Base-by-base conservation (phyloP, 345 rosid genomes). In the Citrus medica region DNA sequence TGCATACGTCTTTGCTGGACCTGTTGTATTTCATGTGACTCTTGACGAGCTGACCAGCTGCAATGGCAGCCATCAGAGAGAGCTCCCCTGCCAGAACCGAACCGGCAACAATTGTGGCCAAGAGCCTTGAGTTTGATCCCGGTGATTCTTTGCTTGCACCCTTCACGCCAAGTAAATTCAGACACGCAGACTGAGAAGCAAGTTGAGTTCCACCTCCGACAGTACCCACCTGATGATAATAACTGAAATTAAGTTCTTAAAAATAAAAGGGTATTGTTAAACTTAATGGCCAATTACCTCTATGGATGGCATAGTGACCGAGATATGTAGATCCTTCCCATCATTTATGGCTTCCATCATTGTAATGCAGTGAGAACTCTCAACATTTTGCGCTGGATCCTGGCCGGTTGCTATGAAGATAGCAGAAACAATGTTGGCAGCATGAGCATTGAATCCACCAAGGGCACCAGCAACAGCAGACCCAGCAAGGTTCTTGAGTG, bases 11-110 rank as follows among this genome's bases (percentile, higher is more conserved):
- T 76, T 78, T 81, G 92, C 88, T 92, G 81, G 98, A 93, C 83
- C 98, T 84, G 85, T 93, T 93, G 87, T 93, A 93, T 78, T 89
- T 93, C 98, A 93, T 88, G 92, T 93, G 98, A 82, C 98, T 93
- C 72, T 40, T 82, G 73, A 93, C 94, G 1, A 93, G 92, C 79
- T 93, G 98, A 76, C 98, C 98, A 19, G 94, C 97, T 73, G 98
- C 92, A 30, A 93, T 89, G 59, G 98, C 98, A 38, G 98, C 87
- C 98, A 93, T 92, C 65, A 93, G 83, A 60, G 98, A 93, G 27
- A 93, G 90, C 80, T 92, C 97, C 58, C 93, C 98, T 0, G 98
- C 98, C 19, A 93, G 84, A 28, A 93, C 98, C 24, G 97, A 85
- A 67, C 98, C 98, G 0, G 98, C 97, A 7, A 93, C 93, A 22